Evolutionary conservation across 78 protist species (phyloP).

Genomic region (Dictyostelium firmibasis): DNA sequence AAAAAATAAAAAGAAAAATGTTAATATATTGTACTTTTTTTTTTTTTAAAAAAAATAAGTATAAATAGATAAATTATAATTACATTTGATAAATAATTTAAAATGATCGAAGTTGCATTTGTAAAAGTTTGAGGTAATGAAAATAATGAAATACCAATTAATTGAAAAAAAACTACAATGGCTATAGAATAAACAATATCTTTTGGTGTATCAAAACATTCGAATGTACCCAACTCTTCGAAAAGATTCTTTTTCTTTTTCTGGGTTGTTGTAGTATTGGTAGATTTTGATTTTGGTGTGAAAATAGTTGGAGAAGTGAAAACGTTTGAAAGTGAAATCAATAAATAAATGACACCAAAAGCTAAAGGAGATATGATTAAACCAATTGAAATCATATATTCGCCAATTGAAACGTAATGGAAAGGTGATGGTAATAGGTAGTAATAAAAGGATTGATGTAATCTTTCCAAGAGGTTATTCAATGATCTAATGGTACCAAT

Average conservation of each 20-base stretch:
- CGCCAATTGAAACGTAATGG: constrained; percentile 84
- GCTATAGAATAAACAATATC: constrained; percentile 55
- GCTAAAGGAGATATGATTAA: constrained; percentile 54
- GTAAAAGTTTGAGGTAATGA: constrained; percentile 48
- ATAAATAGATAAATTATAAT: neutral
- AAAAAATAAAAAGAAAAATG: neutral
- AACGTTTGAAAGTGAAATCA: constrained; percentile 31
- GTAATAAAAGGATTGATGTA: constrained; percentile 90
- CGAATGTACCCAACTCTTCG: neutral
- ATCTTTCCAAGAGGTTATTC: constrained; percentile 81
- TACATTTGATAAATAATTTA: neutral
- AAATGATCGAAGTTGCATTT: neutral
- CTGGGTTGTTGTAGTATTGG: neutral
- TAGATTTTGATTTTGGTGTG: neutral
- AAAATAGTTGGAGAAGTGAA: constrained; percentile 50
- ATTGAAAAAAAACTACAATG: neutral
- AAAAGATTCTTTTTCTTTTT: neutral
- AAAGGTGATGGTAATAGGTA: constrained; percentile 74
- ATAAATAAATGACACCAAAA: neutral
- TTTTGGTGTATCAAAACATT: constrained; percentile 24
- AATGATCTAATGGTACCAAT: constrained; percentile 74
- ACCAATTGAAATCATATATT: constrained; percentile 79
- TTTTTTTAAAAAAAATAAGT: neutral
- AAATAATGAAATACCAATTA: constrained; percentile 22
- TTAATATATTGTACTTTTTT: neutral